Evolutionary conservation across 495 filamentous ascomycete species (phyloP), one percentile per base, ranked within the genome.

Genomic region (Podospora tetraspora): DNA sequence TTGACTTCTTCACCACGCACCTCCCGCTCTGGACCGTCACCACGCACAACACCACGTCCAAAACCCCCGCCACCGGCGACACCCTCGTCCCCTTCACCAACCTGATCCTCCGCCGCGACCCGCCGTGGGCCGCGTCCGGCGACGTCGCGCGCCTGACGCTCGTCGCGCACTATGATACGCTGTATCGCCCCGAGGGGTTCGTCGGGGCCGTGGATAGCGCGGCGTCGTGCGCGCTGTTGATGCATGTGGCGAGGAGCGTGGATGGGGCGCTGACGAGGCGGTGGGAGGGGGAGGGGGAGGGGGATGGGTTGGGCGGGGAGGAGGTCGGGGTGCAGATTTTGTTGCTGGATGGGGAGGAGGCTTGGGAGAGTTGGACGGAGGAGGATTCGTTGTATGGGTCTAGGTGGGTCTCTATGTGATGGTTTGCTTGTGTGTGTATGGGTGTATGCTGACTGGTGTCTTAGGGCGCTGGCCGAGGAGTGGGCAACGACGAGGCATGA

Each of bases 201-300:
- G 92, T 99, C 63, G 95, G 95, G 7, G 95, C 93, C 0, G 94
- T 89, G 25, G 95, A 99, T 72, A 96, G 92, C 70, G 95, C 95
- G 0, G 95, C 88, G 34, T 93, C 96, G 32, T 97, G 93, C 77
- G 96, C 96, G 0, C 91, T 98, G 80, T 82, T 99, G 59, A 84
- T 99, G 87, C 91, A 95, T 76, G 88, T 88, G 11, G 92, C 93
- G 73, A 81, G 91, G 68, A 92, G 84, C 66, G 82, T 99, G 23
- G 93, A 98, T 76, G 80, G 73, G 22, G 93, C 90, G 1, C 74
- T 99, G 75, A 91, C 87, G 13, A 83, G 84, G 78, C 94, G 93
- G 80, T 96, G 95, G 91, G 84, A 85, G 29, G 84, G 81, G 22
- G 91, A 93, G 87, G 71, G 85, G 68, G 30, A 34, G 59, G 19